Evolutionary conservation across 116 monocot genomes (phyloP).

Genomic region (Zostera marina): DNA sequence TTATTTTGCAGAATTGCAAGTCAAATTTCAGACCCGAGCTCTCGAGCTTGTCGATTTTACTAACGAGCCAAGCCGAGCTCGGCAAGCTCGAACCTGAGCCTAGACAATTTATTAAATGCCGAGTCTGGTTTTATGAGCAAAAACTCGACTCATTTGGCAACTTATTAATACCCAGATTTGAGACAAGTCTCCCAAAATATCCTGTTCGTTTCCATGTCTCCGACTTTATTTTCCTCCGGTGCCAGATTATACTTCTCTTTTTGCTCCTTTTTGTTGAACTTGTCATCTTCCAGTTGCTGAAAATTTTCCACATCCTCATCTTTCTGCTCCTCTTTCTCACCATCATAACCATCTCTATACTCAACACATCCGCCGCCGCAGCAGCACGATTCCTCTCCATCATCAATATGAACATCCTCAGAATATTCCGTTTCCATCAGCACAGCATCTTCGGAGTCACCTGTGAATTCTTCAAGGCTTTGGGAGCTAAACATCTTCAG

Average conservation of each 20-base stretch:
- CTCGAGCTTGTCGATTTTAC: too few relatives aligned
- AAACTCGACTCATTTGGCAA: too few relatives aligned
- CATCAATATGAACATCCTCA: too few relatives aligned
- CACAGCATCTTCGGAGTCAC: neutral
- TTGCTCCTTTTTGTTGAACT: neutral
- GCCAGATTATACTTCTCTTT: too few relatives aligned
- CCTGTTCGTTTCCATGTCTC: constrained; percentile 3
- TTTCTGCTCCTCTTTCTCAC: neutral
- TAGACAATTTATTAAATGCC: too few relatives aligned
- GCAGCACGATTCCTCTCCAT: neutral
- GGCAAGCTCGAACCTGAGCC: too few relatives aligned
- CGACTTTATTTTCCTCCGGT: neutral
- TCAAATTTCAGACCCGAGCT: too few relatives aligned
- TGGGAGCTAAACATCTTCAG: neutral
- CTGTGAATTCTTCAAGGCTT: neutral
- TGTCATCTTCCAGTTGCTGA: neutral
- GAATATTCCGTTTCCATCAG: neutral
- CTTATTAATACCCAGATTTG: constrained; percentile 8
- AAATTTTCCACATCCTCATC: too few relatives aligned
- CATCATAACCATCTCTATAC: neutral
- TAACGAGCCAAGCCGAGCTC: too few relatives aligned
- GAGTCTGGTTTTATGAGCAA: too few relatives aligned
- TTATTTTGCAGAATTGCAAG: too few relatives aligned
- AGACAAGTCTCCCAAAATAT: constrained; percentile 8
- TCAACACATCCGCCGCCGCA: neutral